Evolutionary conservation across 495 filamentous ascomycete species (phyloP).

Genomic region (Penicillium cinerascens): DNA sequence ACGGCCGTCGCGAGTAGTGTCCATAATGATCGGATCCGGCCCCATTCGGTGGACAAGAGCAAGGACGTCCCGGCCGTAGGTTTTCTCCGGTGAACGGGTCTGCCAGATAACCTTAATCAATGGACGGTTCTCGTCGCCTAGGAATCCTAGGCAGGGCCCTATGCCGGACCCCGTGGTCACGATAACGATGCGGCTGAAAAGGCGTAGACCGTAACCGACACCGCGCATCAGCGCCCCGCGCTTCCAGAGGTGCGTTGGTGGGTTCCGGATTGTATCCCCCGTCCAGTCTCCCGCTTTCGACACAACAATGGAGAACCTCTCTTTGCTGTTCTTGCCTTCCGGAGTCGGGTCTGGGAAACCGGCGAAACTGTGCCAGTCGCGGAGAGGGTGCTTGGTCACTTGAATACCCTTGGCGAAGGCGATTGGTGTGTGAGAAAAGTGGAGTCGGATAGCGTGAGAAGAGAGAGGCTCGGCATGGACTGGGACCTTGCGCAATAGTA

Average conservation of each 20-base stretch:
- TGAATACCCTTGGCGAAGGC: constrained; percentile 19
- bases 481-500: constrained; percentile 54
- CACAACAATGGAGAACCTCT: constrained; percentile 41
- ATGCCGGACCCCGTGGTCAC: constrained; percentile 75
- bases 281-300: constrained; percentile 79
- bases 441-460: constrained; percentile 62
- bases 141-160: constrained; percentile 47
- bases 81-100: constrained; percentile 45
- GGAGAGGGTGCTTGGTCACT: constrained; percentile 48
- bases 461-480: constrained; percentile 63
- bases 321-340: not conserved
- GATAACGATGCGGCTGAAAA: constrained; percentile 62
- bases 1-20: constrained; percentile 42
- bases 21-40: constrained; percentile 48
- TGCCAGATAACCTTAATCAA: constrained; percentile 52
- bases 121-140: constrained; percentile 30
- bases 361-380: constrained; percentile 72
- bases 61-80: constrained; percentile 48
- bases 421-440: constrained; percentile 53
- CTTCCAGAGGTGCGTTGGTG: constrained; percentile 38
- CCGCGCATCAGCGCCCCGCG: constrained; percentile 52
- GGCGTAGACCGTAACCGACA: constrained; percentile 58
- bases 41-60: constrained; percentile 44
- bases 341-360: constrained; percentile 50
- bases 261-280: constrained; percentile 50